Conservation (phyloP, 352 stramenopile species). For the Phytophthora capsici region DNA sequence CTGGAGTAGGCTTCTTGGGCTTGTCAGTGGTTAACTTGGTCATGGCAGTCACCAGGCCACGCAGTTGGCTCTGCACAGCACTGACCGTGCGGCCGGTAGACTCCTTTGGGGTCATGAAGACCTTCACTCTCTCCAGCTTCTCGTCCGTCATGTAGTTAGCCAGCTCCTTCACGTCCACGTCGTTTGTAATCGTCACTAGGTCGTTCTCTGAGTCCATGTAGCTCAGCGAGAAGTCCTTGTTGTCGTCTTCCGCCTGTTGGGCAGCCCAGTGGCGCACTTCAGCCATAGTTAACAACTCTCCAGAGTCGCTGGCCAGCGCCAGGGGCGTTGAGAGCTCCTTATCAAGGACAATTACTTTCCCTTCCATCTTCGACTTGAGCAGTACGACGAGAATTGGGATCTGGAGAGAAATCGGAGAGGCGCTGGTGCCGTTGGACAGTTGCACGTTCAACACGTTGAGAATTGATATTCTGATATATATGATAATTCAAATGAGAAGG, state of each 20-base stretch:
- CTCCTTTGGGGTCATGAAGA: slow-evolving; percentile 35
- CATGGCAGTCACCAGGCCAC: slow-evolving; percentile 57
- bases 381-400: slow-evolving; percentile 36
- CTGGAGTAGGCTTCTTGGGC: slow-evolving; percentile 45
- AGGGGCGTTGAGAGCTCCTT: slow-evolving; percentile 25
- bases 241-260: slow-evolving; percentile 28
- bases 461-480: too few relatives aligned
- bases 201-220: slow-evolving; percentile 72
- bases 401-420: slow-evolving; percentile 25
- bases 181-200: slow-evolving; percentile 57
- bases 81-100: slow-evolving; percentile 8
- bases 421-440: slow-evolving; percentile 21
- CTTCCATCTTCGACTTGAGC: slow-evolving; percentile 35
- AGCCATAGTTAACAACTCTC: slow-evolving; percentile 31
- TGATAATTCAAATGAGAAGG: neutral
- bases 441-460: neutral
- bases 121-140: slow-evolving; percentile 36
- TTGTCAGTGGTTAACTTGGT: slow-evolving; percentile 54
- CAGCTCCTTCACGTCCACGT: slow-evolving; percentile 61
- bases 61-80: slow-evolving; percentile 50
- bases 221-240: slow-evolving; percentile 35
- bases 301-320: slow-evolving; percentile 28
- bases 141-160: slow-evolving; percentile 63
- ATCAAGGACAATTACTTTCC: slow-evolving; percentile 38
- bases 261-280: slow-evolving; percentile 31